These are phyloP conservation scores for Zasmidium cellare DNA, from an alignment of 2,329 filamentous ascomycete species.

Conservation along the genomic window DNA sequence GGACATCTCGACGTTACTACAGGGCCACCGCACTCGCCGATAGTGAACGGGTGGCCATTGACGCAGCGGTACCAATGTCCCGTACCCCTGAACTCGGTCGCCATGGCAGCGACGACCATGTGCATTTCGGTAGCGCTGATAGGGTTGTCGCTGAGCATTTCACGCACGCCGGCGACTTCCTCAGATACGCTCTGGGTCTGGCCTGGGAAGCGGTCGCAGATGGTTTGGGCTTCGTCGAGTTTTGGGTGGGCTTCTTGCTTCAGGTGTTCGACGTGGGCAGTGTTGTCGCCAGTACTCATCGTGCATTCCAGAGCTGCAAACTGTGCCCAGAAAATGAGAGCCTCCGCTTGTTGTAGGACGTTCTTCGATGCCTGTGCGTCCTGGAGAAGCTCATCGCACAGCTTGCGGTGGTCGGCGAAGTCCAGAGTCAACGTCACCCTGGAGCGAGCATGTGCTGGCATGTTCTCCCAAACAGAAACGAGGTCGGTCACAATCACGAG, in stretches of 20 bases:
- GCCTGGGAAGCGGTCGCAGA: constrained; percentile 26
- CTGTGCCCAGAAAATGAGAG: constrained; percentile 51
- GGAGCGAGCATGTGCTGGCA: background rate
- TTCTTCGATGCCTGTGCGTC: constrained; percentile 39
- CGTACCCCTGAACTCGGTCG: constrained; percentile 41
- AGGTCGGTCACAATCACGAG: constrained; percentile 50
- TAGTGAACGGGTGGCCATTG: constrained; percentile 52
- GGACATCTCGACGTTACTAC: constrained; percentile 64
- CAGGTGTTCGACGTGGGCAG: constrained; percentile 8
- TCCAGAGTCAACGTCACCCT: constrained; percentile 27
- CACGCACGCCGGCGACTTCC: constrained; percentile 47
- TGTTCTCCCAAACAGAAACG: constrained; percentile 25
- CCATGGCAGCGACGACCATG: constrained; percentile 51
- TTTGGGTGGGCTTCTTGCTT: constrained; percentile 23
- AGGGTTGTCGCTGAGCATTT: constrained; percentile 50
- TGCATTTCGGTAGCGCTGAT: constrained; percentile 51
- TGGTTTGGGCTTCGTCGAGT: constrained; percentile 27
- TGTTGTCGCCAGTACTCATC: background rate
- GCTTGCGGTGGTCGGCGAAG: constrained; percentile 37
- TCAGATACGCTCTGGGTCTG: constrained; percentile 38
- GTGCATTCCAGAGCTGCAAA: constrained; percentile 47
- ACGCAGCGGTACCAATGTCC: constrained; percentile 64
- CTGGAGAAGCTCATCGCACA: constrained; percentile 45
- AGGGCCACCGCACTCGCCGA: constrained; percentile 52
- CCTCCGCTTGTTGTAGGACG: constrained; percentile 51